Percentiles rank a stretch among this genome's conserved stretches.
Conservation (phyloP, 495 filamentous ascomycete species). For the Astrocystis sublimbata region DNA sequence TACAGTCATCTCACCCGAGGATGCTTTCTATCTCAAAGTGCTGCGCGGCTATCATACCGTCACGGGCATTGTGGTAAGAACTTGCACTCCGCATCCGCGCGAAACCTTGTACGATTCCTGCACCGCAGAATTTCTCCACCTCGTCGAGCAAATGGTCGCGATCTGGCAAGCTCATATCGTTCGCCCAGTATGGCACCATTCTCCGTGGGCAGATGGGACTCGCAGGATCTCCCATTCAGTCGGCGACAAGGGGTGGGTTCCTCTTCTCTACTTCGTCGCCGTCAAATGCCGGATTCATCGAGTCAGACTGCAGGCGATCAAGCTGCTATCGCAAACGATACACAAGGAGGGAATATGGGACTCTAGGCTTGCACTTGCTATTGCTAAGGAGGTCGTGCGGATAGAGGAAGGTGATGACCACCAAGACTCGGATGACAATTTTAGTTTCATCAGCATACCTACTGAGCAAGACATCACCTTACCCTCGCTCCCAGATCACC, state of each 20-base stretch:
- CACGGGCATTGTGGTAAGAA: conserved; percentile 48
- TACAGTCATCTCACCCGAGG: neutral
- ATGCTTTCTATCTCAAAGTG: conserved; percentile 29
- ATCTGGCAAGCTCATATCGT: conserved; percentile 27
- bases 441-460: conserved; percentile 8
- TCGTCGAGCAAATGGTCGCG: conserved; percentile 35
- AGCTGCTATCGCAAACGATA: conserved; percentile 34
- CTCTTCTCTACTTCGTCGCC: conserved; percentile 54
- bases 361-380: conserved; percentile 20
- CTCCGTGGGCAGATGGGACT: conserved; percentile 5
- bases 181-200: conserved; percentile 9
- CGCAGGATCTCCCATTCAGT: conserved; percentile 35
- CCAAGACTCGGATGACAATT: conserved; percentile 9
- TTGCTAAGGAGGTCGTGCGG: conserved; percentile 36
- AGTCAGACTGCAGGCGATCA: conserved; percentile 47
- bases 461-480: neutral
- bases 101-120: conserved; percentile 48
- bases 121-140: conserved; percentile 38
- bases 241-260: conserved; percentile 52
- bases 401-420: conserved; percentile 41
- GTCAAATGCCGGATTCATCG: conserved; percentile 57
- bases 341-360: conserved; percentile 60
- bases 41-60: conserved; percentile 49
- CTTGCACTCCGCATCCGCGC: conserved; percentile 34
- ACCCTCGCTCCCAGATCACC: conserved; percentile 1